Conservation (phyloP, 805 yeast genomes). For the Tetrapisispora namnaoensis region DNA sequence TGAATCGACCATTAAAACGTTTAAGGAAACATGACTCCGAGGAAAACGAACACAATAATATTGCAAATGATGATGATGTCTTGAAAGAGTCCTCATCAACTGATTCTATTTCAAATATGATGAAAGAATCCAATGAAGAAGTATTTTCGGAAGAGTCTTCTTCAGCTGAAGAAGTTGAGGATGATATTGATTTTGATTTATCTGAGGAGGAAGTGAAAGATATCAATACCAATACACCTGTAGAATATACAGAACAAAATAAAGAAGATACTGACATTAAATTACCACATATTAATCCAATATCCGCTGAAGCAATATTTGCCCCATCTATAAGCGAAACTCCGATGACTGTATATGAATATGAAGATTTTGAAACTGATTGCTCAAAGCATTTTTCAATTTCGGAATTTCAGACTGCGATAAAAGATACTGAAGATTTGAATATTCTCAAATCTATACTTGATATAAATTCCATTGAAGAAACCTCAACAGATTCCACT, state of each 20-base stretch:
- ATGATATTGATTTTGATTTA: slow-evolving; percentile 3
- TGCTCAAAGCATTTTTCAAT: slow-evolving; percentile 21
- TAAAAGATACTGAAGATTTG: slow-evolving; percentile 72
- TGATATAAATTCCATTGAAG: slow-evolving; percentile 1
- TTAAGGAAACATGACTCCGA: slow-evolving; percentile 6
- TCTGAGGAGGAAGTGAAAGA: not conserved
- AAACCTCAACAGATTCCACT: not conserved
- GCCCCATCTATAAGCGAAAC: slow-evolving; percentile 38
- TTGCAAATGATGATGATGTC: slow-evolving; percentile 22
- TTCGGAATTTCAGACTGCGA: slow-evolving; percentile 38
- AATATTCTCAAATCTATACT: slow-evolving; percentile 41
- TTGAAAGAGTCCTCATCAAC: slow-evolving; percentile 17
- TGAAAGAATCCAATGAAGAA: slow-evolving; percentile 10
- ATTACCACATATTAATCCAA: not conserved
- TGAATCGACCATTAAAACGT: slow-evolving; percentile 8
- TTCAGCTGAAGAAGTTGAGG: slow-evolving; percentile 11
- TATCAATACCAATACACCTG: not conserved
- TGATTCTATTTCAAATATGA: slow-evolving; percentile 2
- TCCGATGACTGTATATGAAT: slow-evolving; percentile 51
- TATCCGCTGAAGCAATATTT: slow-evolving; percentile 23
- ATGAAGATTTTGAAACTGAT: slow-evolving; percentile 15
- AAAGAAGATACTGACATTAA: not conserved
- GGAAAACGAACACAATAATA: slow-evolving; percentile 23
- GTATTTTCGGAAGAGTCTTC: slow-evolving; percentile 7
- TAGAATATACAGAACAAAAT: not conserved